phyloP scores from a whole-genome alignment of 257 asterid genomes.

The Cordia subcordata region DNA sequence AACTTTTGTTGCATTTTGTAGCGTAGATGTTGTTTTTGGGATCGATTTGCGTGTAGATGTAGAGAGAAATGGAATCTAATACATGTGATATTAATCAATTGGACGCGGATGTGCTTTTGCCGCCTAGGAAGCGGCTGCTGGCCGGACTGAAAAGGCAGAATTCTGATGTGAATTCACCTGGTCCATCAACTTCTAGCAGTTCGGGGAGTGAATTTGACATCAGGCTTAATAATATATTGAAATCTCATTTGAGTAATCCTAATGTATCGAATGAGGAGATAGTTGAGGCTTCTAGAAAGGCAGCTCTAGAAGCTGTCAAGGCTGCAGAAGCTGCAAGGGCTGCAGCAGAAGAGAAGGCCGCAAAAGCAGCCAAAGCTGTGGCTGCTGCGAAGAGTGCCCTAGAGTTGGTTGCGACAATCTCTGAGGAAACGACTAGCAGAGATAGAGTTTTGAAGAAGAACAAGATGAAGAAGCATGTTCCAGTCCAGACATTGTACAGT shows the following conservation, averaged over 20 bases:
- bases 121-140: constrained; percentile 89
- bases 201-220: constrained; percentile 33
- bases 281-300: constrained; percentile 59
- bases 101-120: constrained; percentile 84
- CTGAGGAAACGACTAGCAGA: constrained; percentile 36
- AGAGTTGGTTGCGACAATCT: constrained; percentile 61
- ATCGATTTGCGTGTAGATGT: constrained; percentile 38
- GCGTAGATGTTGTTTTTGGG: constrained; percentile 30
- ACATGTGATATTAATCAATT: constrained; percentile 55
- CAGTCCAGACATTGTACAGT: constrained; percentile 57
- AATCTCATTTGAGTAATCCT: constrained; percentile 42
- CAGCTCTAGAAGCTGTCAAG: constrained; percentile 66
- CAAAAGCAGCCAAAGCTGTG: constrained; percentile 80
- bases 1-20: constrained; percentile 23
- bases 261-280: constrained; percentile 63
- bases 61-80: constrained; percentile 58
- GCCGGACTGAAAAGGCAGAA: constrained; percentile 89
- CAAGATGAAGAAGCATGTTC: constrained; percentile 58
- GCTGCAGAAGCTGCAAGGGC: constrained; percentile 76
- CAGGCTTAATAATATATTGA: constrained; percentile 41
- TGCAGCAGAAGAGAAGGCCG: constrained; percentile 83
- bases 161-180: constrained; percentile 56
- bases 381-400: constrained; percentile 86
- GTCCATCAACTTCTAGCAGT: constrained; percentile 30
- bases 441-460: constrained; percentile 38